phyloP scores from a whole-genome alignment of 2,329 filamentous ascomycete genomes.

The Thielaviopsis ethacetica region DNA sequence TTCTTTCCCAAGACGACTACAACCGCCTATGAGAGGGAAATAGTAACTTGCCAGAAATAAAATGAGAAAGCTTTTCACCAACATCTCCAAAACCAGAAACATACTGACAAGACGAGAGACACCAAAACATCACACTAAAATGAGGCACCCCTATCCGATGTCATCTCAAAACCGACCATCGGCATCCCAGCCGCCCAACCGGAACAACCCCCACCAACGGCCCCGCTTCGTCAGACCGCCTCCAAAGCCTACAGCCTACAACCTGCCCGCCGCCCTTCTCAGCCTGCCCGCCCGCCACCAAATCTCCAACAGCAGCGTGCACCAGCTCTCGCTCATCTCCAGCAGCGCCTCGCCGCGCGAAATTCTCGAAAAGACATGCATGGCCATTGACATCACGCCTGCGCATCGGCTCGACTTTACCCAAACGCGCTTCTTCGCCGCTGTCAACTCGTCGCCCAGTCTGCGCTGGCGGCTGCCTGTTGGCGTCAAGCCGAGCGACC shows the following conservation, averaged over 20 bases:
- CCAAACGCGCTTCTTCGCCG: slow-evolving; percentile 22
- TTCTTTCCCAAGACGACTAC: background rate
- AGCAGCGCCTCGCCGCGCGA: slow-evolving; percentile 13
- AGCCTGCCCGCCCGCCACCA: slow-evolving; percentile 4
- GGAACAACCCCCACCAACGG: background rate
- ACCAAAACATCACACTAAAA: background rate
- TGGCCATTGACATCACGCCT: slow-evolving; percentile 22
- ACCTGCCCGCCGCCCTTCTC: background rate
- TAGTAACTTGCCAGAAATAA: background rate
- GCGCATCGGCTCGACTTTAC: slow-evolving; percentile 21
- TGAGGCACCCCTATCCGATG: background rate
- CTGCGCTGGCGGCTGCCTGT: slow-evolving; percentile 22
- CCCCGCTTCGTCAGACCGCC: background rate
- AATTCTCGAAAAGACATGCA: slow-evolving; percentile 23
- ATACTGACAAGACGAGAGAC: background rate
- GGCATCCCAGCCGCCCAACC: background rate
- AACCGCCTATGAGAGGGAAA: background rate
- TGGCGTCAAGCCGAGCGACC: slow-evolving; percentile 13
- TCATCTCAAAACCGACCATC: background rate
- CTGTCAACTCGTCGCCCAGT: slow-evolving; percentile 22
- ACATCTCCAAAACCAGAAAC: background rate
- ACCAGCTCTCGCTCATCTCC: slow-evolving; percentile 10
- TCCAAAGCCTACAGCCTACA: background rate
- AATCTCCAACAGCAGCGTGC: slow-evolving; percentile 3
- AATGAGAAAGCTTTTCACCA: background rate